These are phyloP conservation scores for Eudorina sp. DNA, from an alignment of 139 green algal genomes.

Conservation along the genomic window DNA sequence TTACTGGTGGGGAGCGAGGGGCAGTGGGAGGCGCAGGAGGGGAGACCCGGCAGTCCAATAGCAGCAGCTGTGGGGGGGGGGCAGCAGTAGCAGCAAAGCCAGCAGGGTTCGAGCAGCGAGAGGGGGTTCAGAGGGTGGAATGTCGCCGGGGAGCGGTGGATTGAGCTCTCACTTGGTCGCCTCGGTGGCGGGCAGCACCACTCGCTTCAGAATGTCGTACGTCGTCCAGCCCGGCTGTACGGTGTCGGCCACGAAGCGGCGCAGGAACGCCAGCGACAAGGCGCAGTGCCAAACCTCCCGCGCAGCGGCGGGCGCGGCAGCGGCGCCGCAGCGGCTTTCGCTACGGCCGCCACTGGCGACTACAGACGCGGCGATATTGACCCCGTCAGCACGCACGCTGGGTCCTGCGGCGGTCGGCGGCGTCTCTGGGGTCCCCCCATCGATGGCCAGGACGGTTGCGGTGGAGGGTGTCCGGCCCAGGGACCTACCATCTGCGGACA, in stretches of 20 bases:
- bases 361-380: not conserved
- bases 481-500: too few species aligned
- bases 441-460: not conserved
- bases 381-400: too few species aligned
- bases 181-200: constrained; percentile 11
- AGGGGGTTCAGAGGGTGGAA: too few species aligned
- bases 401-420: not conserved
- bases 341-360: not conserved
- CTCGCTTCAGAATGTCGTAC: constrained; percentile 40
- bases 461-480: too few species aligned
- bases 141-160: too few species aligned
- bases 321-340: not conserved
- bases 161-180: not conserved
- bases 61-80: too few species aligned
- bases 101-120: too few species aligned
- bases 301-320: too few species aligned
- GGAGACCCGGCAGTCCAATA: too few species aligned
- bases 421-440: not conserved
- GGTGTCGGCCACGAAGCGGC: not conserved
- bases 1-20: too few species aligned
- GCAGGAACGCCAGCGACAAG: constrained; percentile 22
- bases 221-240: constrained; percentile 19
- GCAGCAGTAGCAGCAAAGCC: too few species aligned
- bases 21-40: too few species aligned
- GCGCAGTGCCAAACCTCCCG: constrained; percentile 27